Base-by-base conservation (phyloP, 2,329 filamentous ascomycete species). In the Aureobasidium namibiae region DNA sequence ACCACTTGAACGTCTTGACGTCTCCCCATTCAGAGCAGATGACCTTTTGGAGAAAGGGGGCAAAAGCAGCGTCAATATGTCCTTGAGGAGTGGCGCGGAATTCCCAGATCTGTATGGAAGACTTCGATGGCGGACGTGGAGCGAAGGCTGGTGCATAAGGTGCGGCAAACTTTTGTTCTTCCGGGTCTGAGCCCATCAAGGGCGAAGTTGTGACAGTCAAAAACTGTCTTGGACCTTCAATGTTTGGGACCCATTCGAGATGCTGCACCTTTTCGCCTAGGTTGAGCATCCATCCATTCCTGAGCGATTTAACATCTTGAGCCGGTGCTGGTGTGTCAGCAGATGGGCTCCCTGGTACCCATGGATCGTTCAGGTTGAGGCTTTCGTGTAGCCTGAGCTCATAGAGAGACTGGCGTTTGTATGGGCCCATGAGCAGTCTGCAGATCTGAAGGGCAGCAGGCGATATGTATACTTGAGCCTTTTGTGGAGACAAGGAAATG, bases 1-100 rank as follows among this genome's bases (percentile, higher is more conserved):
- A 83, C 82, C 82, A 87, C 61, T 76, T 74, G 29, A 86, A 70
- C 9, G 75, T 72, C 62, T 76, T 80, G 18, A 83, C 69, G 60
- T 80, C 75, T 2, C 82, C 83, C 76, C 81, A 84, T 23, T 82
- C 74, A 2, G 78, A 77, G 63, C 81, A 83, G n/a, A 85, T 67
- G 3, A 80, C 76, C 36, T 78, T 64, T 26, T 72, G 72, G 42
- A 85, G 72, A 45, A 68, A 66, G 3, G 83, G 82, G 16, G 72
- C 65, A 9, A 61, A 65, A 0, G 64, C 66, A 63, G 73, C 73
- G 64, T 82, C 75, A 7, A 83, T 68, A 2, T 68, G 70, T 14
- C 73, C 72, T 16, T 63, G 59, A 10, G 50, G 69, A 3, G 75
- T 73, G 38, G 73, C 70, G 14, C 24, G 4, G 63, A 86, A 81